Base-by-base conservation (phyloP, 805 yeast species). In the Wickerhamiella brachini region DNA sequence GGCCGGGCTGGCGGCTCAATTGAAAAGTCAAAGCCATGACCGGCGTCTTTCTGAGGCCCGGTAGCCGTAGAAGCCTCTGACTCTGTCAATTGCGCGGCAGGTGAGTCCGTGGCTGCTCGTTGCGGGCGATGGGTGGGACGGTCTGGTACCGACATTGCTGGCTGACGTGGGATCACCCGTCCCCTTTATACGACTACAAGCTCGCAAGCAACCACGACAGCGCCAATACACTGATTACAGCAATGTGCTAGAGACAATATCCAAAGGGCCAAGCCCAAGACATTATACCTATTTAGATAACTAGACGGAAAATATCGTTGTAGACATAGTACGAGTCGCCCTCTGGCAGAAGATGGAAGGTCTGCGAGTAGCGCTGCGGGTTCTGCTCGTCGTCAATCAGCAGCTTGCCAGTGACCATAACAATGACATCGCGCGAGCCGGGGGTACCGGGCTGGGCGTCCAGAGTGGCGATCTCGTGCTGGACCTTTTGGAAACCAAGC, bases 401-500 rank as follows among this genome's bases (percentile, higher is more conserved):
- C 58, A 93, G 77, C 69, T 86, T 96, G 57, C 98, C 98, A 51
- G 98, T 93, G 61, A 93, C 97, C 93, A 93, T 83, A 50, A 90
- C 97, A 62, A 93, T 75, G 51, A 93, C 95, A 66, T 90, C 97
- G 29, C 70, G 71, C 56, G 93, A 90, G 61, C 74, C 78, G 53
- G 95, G 86, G 52, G 95, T 83, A 39, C 94, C 95, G 48, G 98
- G 98, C 72, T 93, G 98, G 45, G 97, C 97, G 64, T 93, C 97
- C 65, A 93, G 77, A 44, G 97, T 90, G 51, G 95, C 81, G 65
- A 93, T 83, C 72, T 94, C 78, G 74, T 93, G 99, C 48, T 79
- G 83, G 52, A 93, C 97, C 71, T 88, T 88, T 67, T 78, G 83
- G 76, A 93, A 93, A 49, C 96, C 96, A 62, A 93, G 77, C 39